A percentile compares a stretch with the other conserved stretches of the same genome.
Evolutionary conservation across 768 basidiomycete genomes (phyloP).

Genomic region (Xanthoconium purpureum): DNA sequence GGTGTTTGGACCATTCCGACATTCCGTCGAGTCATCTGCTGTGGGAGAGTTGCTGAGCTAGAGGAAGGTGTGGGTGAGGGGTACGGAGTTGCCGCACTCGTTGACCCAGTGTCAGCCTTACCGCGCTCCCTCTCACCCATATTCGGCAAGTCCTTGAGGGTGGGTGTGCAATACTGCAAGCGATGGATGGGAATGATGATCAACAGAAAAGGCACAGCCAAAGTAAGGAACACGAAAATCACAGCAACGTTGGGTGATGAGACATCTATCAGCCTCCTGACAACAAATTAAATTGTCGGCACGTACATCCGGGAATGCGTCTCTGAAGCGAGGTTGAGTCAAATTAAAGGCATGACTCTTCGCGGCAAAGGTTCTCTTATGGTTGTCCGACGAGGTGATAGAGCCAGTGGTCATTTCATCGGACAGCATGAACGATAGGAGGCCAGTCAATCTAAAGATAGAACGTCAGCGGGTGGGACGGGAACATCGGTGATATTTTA

Average conservation of each 20-base stretch:
- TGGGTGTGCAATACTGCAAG: constrained; percentile 64
- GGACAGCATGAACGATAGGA: constrained; percentile 91
- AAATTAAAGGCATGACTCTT: constrained; percentile 88
- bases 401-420: constrained; percentile 98
- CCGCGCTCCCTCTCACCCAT: constrained; percentile 85
- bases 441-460: constrained; percentile 73
- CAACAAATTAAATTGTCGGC: constrained; percentile 13
- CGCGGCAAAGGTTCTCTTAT: constrained; percentile 74
- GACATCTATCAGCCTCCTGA: constrained; percentile 21
- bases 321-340: constrained; percentile 71
- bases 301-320: constrained; percentile 85
- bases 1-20: constrained; percentile 20
- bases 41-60: constrained; percentile 19
- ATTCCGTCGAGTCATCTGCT: constrained; percentile 21
- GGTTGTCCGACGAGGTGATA: constrained; percentile 71
- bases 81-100: constrained; percentile 17
- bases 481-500: constrained; percentile 11
- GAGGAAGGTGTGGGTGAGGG: constrained; percentile 17
- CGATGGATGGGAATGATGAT: constrained; percentile 16
- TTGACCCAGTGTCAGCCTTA: constrained; percentile 35
- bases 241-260: constrained; percentile 17
- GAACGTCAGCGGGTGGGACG: constrained; percentile 9
- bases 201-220: constrained; percentile 15
- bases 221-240: constrained; percentile 13
- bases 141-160: constrained; percentile 77